phyloP scores from a whole-genome alignment of 306 rosid species.

The Vigna unguiculata region DNA sequence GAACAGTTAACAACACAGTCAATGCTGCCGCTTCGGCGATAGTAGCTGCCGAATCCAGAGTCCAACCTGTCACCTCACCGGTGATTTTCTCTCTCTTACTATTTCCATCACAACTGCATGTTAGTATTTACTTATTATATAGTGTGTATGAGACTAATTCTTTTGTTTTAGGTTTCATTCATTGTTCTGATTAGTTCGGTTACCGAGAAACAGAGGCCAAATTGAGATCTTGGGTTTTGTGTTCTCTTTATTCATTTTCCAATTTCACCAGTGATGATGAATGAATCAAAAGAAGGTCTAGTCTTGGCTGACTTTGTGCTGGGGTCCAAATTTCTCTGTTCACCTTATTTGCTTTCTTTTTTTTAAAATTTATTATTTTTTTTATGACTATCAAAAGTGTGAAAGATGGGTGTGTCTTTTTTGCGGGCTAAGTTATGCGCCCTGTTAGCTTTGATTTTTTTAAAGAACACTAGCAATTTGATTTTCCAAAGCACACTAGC shows the following conservation, averaged over 20 bases:
- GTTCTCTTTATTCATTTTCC: slow-evolving; percentile 6
- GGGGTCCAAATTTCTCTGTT: slow-evolving; percentile 14
- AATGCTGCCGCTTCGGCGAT: slow-evolving; percentile 86
- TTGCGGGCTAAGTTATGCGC: neutral
- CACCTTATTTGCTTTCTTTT: neutral
- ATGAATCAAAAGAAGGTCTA: neutral
- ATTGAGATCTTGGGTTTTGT: slow-evolving; percentile 37
- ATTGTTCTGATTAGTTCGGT: slow-evolving; percentile 13
- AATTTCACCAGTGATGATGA: neutral
- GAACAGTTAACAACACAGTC: slow-evolving; percentile 56
- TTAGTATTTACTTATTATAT: neutral
- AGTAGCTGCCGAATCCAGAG: slow-evolving; percentile 67
- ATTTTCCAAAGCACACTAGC: neutral
- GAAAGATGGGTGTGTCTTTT: slow-evolving; percentile 12
- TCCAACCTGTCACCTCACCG: slow-evolving; percentile 56
- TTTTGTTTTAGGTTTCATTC: slow-evolving; percentile 11
- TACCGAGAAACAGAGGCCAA: slow-evolving; percentile 17
- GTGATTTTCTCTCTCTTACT: slow-evolving; percentile 43
- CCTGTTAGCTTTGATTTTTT: neutral
- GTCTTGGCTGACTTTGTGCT: slow-evolving; percentile 10
- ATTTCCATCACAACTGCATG: neutral
- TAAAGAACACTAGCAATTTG: neutral
- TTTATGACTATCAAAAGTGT: neutral
- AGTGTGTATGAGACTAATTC: neutral
- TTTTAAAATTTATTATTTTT: neutral